These are phyloP conservation scores for Chrysanthemum seticuspe DNA, from an alignment of 129 eudicot species.

Conservation along the genomic window DNA sequence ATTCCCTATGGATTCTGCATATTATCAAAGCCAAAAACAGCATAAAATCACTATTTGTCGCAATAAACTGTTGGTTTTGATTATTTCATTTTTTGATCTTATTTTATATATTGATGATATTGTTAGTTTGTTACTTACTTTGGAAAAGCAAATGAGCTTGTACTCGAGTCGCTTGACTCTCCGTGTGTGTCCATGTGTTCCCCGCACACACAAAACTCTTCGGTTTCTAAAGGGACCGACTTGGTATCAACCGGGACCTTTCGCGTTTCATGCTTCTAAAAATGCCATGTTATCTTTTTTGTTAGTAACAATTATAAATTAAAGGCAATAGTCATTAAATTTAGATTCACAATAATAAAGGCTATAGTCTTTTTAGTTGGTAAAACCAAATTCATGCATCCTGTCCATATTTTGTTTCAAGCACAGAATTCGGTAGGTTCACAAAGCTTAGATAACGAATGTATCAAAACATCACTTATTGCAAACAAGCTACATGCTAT, in stretches of 20 bases:
- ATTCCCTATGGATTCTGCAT: slow-evolving; percentile 55
- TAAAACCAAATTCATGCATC: too few relatives aligned
- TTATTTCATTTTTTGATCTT: not conserved
- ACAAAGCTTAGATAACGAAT: too few relatives aligned
- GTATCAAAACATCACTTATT: too few relatives aligned
- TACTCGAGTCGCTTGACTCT: slow-evolving; percentile 57
- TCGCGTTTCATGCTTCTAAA: slow-evolving; percentile 26
- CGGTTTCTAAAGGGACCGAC: slow-evolving; percentile 9
- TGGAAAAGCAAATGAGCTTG: slow-evolving; percentile 75
- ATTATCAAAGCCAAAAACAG: not conserved
- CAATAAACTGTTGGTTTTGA: not conserved
- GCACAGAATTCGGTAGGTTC: too few relatives aligned
- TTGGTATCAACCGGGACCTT: slow-evolving; percentile 1
- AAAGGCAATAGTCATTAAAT: too few relatives aligned
- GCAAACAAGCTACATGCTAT: too few relatives aligned
- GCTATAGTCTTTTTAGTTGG: too few relatives aligned
- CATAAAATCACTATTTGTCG: slow-evolving; percentile 1
- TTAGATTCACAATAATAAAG: too few relatives aligned
- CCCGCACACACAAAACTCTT: slow-evolving; percentile 21
- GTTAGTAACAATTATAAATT: too few relatives aligned
- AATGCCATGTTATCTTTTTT: not conserved
- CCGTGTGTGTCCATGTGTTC: slow-evolving; percentile 29
- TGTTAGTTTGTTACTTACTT: slow-evolving; percentile 34
- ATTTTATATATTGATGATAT: not conserved
- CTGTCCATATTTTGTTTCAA: too few relatives aligned